Percentiles rank a stretch among this genome's conserved stretches.
Conservation (phyloP, 2,329 filamentous ascomycete genomes). For the Mycosphaerella arachidis region DNA sequence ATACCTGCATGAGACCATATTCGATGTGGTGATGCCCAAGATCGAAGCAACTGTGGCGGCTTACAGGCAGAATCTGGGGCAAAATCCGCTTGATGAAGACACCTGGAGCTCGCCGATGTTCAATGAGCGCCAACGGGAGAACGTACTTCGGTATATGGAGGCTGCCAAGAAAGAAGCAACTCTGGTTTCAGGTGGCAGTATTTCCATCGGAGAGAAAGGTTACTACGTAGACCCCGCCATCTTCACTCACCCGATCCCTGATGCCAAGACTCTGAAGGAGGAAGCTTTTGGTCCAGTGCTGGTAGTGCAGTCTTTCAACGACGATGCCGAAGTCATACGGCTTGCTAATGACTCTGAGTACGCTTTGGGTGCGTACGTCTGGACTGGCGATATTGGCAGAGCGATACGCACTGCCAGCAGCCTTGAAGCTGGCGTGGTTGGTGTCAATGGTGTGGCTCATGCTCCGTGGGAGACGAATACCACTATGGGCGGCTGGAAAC, state of each 20-base stretch:
- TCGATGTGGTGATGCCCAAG: slow-evolving; percentile 48
- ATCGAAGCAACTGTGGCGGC: slow-evolving; percentile 36
- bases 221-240: slow-evolving; percentile 45
- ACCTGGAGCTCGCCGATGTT: slow-evolving; percentile 52
- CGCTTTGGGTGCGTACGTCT: slow-evolving; percentile 36
- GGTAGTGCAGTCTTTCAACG: slow-evolving; percentile 35
- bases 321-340: slow-evolving; percentile 35
- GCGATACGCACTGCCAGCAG: slow-evolving; percentile 38
- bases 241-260: slow-evolving; percentile 39
- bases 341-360: slow-evolving; percentile 38
- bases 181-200: slow-evolving; percentile 18
- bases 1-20: too few relatives aligned
- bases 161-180: slow-evolving; percentile 13
- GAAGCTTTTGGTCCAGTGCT: slow-evolving; percentile 38
- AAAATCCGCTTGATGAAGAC: slow-evolving; percentile 42
- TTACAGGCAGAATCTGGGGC: slow-evolving; percentile 21
- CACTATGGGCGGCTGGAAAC: too few relatives aligned
- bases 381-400: slow-evolving; percentile 35
- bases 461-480: too few relatives aligned
- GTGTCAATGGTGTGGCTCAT: slow-evolving; percentile 38
- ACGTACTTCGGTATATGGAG: slow-evolving; percentile 34
- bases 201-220: slow-evolving; percentile 25
- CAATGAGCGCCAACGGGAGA: slow-evolving; percentile 53
- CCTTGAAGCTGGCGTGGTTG: slow-evolving; percentile 38
- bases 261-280: slow-evolving; percentile 34